These are phyloP conservation scores for Rubroboletus pulcherrimus DNA, from an alignment of 768 basidiomycete species.

Conservation along the genomic window DNA sequence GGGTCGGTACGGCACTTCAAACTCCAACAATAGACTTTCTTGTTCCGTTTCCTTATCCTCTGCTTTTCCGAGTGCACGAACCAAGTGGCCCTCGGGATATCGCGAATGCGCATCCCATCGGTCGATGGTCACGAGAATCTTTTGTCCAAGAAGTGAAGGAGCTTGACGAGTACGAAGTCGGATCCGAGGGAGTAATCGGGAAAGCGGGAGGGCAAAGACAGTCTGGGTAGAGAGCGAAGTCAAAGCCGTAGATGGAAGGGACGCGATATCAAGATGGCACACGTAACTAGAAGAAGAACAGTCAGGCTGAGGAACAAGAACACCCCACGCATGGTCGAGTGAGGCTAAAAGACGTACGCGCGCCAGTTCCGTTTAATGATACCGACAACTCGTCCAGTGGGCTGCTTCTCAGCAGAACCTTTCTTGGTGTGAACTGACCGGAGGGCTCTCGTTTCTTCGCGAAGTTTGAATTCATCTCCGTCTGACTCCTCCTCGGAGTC, in stretches of 20 bases:
- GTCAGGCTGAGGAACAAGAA: background rate
- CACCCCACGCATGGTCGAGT: background rate
- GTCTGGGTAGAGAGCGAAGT: slow-evolving; percentile 86
- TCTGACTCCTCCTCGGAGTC: slow-evolving; percentile 61
- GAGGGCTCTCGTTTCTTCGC: slow-evolving; percentile 42
- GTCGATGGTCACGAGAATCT: slow-evolving; percentile 95
- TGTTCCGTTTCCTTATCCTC: slow-evolving; percentile 97
- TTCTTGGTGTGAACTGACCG: slow-evolving; percentile 23
- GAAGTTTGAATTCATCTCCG: slow-evolving; percentile 35
- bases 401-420: slow-evolving; percentile 62
- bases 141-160: slow-evolving; percentile 80
- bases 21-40: slow-evolving; percentile 89
- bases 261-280: slow-evolving; percentile 90
- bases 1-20: slow-evolving; percentile 92
- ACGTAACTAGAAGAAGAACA: slow-evolving; percentile 58
- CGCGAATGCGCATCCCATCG: slow-evolving; percentile 83
- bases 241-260: slow-evolving; percentile 71
- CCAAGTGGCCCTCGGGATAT: slow-evolving; percentile 97
- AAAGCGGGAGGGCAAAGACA: slow-evolving; percentile 92
- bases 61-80: slow-evolving; percentile 83
- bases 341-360: slow-evolving; percentile 52
- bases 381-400: slow-evolving; percentile 89
- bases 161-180: slow-evolving; percentile 94
- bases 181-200: slow-evolving; percentile 87
- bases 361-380: slow-evolving; percentile 95